Percentiles rank a stretch among this genome's conserved stretches.
These are phyloP conservation scores for Lentinula sp. DNA, from an alignment of 768 basidiomycete genomes.

Conservation along the genomic window DNA sequence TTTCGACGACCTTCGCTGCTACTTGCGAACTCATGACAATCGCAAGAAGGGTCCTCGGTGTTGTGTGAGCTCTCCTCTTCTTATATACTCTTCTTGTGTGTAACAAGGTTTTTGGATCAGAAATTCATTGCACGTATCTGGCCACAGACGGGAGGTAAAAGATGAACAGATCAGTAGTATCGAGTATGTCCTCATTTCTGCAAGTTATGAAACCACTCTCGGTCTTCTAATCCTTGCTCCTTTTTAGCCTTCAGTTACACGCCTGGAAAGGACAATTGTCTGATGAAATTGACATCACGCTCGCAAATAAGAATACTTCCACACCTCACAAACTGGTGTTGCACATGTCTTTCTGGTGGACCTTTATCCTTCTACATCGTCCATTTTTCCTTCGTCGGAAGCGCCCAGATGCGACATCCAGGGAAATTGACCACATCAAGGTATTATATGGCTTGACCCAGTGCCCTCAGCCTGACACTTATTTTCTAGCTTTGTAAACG, in stretches of 20 bases:
- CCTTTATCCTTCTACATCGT: slow-evolving; percentile 30
- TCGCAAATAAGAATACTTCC: slow-evolving; percentile 21
- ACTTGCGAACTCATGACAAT: slow-evolving; percentile 25
- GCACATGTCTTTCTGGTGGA: slow-evolving; percentile 28
- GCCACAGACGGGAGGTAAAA: not conserved
- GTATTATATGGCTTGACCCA: slow-evolving; percentile 7
- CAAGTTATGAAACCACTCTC: not conserved
- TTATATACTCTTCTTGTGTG: not conserved
- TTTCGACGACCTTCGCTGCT: slow-evolving; percentile 21
- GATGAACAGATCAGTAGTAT: slow-evolving; percentile 13
- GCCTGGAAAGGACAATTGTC: slow-evolving; percentile 18
- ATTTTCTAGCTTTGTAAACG: slow-evolving; percentile 23
- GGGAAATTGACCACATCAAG: slow-evolving; percentile 26
- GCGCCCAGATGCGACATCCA: slow-evolving; percentile 4
- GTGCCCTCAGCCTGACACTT: not conserved
- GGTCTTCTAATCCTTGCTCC: not conserved
- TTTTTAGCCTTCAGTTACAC: slow-evolving; percentile 10
- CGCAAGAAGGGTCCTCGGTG: slow-evolving; percentile 23
- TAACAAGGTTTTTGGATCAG: slow-evolving; percentile 3
- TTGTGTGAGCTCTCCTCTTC: slow-evolving; percentile 21
- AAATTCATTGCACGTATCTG: not conserved
- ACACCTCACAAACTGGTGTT: slow-evolving; percentile 27
- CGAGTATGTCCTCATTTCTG: slow-evolving; percentile 10
- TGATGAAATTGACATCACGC: slow-evolving; percentile 22
- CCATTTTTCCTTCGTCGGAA: slow-evolving; percentile 26